A percentile compares a stretch with the other conserved stretches of the same genome.
Evolutionary conservation across 345 rosid genomes (phyloP).

Genomic region (Viola odorata): DNA sequence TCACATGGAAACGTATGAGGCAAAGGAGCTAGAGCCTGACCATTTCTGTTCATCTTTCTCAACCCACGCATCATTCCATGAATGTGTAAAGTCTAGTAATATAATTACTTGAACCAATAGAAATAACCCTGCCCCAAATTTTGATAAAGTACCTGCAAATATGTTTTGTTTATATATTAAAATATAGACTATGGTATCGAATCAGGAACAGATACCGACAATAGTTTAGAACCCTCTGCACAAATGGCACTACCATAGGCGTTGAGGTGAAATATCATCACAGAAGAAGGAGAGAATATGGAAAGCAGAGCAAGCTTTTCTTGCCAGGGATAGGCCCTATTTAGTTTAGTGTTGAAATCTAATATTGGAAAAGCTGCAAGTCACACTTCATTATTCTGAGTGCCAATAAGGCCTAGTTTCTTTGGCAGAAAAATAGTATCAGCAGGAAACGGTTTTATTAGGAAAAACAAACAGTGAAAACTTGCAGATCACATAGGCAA

Average conservation of each 20-base stretch:
- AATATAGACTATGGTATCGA: constrained; percentile 1
- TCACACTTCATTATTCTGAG: too few relatives aligned
- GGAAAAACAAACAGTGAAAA: too few relatives aligned
- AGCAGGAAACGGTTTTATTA: too few relatives aligned
- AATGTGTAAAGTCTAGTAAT: constrained; percentile 74
- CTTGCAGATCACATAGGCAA: too few relatives aligned
- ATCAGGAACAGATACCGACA: not conserved
- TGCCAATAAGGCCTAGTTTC: too few relatives aligned
- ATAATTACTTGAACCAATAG: constrained; percentile 88
- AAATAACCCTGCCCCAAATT: constrained; percentile 96
- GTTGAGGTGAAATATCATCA: not conserved
- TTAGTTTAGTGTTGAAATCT: too few relatives aligned
- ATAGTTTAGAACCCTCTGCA: not conserved
- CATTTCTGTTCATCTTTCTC: constrained; percentile 95
- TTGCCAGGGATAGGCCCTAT: too few relatives aligned
- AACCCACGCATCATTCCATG: constrained; percentile 98
- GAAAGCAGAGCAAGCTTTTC: not conserved
- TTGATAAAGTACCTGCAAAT: constrained; percentile 65
- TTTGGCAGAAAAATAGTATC: too few relatives aligned
- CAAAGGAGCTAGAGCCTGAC: constrained; percentile 30
- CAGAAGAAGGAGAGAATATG: not conserved
- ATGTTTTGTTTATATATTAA: constrained; percentile 8
- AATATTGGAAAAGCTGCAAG: too few relatives aligned
- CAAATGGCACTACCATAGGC: constrained; percentile 4
- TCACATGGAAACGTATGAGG: constrained; percentile 4